Evolutionary conservation across 805 yeast species (phyloP).

Genomic region (Yamadazyma ubonensis): DNA sequence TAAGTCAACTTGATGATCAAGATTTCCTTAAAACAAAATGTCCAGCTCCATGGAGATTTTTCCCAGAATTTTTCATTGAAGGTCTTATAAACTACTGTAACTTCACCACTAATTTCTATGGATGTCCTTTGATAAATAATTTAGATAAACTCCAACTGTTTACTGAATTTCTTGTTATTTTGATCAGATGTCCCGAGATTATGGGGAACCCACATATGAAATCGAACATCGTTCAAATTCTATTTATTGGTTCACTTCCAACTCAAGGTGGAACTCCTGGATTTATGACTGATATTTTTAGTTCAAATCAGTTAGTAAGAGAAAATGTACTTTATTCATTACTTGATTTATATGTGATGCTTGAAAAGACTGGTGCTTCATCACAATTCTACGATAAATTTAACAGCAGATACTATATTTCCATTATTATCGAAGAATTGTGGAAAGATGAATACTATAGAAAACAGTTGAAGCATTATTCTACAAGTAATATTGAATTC

Average conservation of each 20-base stretch:
- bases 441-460: constrained; percentile 76
- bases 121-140: constrained; percentile 56
- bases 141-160: constrained; percentile 53
- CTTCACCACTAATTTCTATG: constrained; percentile 54
- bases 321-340: constrained; percentile 76
- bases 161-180: constrained; percentile 68
- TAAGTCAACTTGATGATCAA: constrained; percentile 72
- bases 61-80: constrained; percentile 84
- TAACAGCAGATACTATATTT: constrained; percentile 83
- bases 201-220: constrained; percentile 93
- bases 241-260: constrained; percentile 72
- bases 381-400: constrained; percentile 96
- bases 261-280: constrained; percentile 63
- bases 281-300: constrained; percentile 65
- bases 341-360: constrained; percentile 87
- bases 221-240: constrained; percentile 74
- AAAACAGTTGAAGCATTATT: constrained; percentile 64
- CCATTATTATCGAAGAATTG: constrained; percentile 75
- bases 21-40: constrained; percentile 64
- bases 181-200: constrained; percentile 80
- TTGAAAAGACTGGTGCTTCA: constrained; percentile 93
- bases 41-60: constrained; percentile 75
- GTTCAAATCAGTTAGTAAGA: constrained; percentile 57
- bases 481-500: constrained; percentile 70
- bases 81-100: constrained; percentile 73